Conservation (phyloP, 768 basidiomycete species). For the Nidularia sp. region DNA sequence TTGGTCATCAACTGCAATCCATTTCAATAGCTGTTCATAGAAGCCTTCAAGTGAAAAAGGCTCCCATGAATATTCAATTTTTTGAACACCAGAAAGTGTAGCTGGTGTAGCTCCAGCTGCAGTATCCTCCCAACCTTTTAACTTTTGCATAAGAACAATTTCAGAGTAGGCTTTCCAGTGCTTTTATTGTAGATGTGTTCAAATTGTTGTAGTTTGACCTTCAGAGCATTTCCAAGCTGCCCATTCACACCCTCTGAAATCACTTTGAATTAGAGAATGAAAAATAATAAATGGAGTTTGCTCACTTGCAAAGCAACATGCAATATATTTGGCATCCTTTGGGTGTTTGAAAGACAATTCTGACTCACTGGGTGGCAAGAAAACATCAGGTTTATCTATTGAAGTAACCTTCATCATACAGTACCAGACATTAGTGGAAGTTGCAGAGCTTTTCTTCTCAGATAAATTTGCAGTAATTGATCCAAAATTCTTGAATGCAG, state of each 20-base stretch:
- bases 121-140: too few species aligned
- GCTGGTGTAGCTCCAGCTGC: too few species aligned
- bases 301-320: neutral
- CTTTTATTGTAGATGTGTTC: too few species aligned
- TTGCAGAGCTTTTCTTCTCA: neutral
- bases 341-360: neutral
- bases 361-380: neutral
- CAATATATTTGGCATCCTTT: neutral
- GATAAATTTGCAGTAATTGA: neutral
- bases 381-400: neutral
- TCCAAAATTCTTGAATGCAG: too few species aligned
- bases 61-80: neutral
- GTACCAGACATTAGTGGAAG: neutral
- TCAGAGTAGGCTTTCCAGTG: too few species aligned
- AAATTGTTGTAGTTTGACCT: too few species aligned
- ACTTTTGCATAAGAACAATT: too few species aligned
- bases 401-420: neutral
- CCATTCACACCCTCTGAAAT: neutral
- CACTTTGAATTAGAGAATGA: neutral
- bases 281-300: neutral
- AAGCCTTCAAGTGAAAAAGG: slow-evolving; percentile 18
- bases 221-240: neutral
- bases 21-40: slow-evolving; percentile 10
- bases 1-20: slow-evolving; percentile 26
- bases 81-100: neutral